These are phyloP conservation scores for Penicillium chermesinum DNA, from an alignment of 495 filamentous ascomycete genomes.

Conservation along the genomic window DNA sequence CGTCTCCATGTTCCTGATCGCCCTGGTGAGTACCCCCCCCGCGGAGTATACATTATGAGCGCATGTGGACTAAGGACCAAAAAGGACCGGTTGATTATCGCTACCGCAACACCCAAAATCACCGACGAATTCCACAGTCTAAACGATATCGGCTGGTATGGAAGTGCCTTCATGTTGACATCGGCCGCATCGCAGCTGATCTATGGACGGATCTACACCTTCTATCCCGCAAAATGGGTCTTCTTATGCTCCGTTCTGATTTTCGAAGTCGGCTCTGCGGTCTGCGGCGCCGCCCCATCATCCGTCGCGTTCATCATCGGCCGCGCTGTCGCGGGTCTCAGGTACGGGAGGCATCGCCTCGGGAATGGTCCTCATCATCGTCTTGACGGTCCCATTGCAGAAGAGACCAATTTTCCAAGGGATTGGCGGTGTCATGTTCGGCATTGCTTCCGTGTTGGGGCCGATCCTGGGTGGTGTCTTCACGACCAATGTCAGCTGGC, in stretches of 20 bases:
- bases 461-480: conserved; percentile 31
- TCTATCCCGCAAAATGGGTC: conserved; percentile 38
- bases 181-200: conserved; percentile 38
- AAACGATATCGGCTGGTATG: conserved; percentile 49
- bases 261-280: conserved; percentile 50
- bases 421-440: conserved; percentile 41
- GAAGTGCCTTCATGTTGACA: conserved; percentile 41
- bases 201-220: conserved; percentile 44
- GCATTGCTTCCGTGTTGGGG: conserved; percentile 48
- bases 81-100: conserved; percentile 8
- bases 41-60: not conserved
- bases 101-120: conserved; percentile 14
- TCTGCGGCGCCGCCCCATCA: conserved; percentile 58
- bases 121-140: conserved; percentile 23
- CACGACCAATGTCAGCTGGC: conserved; percentile 20
- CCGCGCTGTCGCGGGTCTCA: conserved; percentile 54
- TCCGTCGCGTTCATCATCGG: conserved; percentile 57
- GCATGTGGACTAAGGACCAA: not conserved
- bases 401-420: conserved; percentile 50
- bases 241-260: conserved; percentile 37
- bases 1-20: conserved; percentile 2
- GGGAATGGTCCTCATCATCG: conserved; percentile 50
- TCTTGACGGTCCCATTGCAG: conserved; percentile 49
- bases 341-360: conserved; percentile 35
- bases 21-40: not conserved